These are phyloP conservation scores for Pseudogymnoascus sp. DNA, from an alignment of 2,329 filamentous ascomycete genomes.

Conservation along the genomic window DNA sequence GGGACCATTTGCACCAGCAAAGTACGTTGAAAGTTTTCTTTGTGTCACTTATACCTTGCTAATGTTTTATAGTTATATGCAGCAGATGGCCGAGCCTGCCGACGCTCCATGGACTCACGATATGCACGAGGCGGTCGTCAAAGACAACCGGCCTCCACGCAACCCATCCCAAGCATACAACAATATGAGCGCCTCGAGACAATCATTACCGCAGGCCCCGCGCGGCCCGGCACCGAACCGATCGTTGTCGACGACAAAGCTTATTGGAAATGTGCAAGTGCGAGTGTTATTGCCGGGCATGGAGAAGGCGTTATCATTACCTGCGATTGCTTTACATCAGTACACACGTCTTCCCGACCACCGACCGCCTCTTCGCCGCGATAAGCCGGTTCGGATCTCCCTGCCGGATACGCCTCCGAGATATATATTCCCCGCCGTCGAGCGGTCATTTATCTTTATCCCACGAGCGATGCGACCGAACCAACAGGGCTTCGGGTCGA, in stretches of 20 bases:
- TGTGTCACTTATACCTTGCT: conserved; percentile 17
- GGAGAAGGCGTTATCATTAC: conserved; percentile 61
- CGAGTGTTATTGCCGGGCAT: conserved; percentile 73
- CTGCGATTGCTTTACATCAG: conserved; percentile 73
- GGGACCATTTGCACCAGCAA: conserved; percentile 51
- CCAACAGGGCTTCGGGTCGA: conserved; percentile 65
- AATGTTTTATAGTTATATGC: conserved; percentile 33
- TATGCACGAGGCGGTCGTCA: conserved; percentile 69
- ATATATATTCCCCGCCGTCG: conserved; percentile 84
- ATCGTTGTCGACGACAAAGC: conserved; percentile 73
- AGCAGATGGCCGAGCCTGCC: conserved; percentile 49
- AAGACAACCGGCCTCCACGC: conserved; percentile 30
- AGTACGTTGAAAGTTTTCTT: conserved; percentile 43
- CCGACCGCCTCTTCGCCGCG: conserved; percentile 82
- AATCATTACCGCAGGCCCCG: conserved; percentile 32
- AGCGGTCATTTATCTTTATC: conserved; percentile 97
- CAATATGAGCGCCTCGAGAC: conserved; percentile 33
- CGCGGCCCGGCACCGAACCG: conserved; percentile 62
- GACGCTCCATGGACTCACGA: conserved; percentile 86
- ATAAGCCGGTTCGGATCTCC: conserved; percentile 93
- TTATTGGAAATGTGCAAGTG: conserved; percentile 78
- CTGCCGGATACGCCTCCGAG: conserved; percentile 70
- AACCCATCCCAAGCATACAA: conserved; percentile 20
- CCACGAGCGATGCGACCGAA: conserved; percentile 88
- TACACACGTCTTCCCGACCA: conserved; percentile 94